Evolutionary conservation across 768 basidiomycete species (phyloP), one percentile per base, ranked within the genome.

Genomic region (Boletus subparvulus): DNA sequence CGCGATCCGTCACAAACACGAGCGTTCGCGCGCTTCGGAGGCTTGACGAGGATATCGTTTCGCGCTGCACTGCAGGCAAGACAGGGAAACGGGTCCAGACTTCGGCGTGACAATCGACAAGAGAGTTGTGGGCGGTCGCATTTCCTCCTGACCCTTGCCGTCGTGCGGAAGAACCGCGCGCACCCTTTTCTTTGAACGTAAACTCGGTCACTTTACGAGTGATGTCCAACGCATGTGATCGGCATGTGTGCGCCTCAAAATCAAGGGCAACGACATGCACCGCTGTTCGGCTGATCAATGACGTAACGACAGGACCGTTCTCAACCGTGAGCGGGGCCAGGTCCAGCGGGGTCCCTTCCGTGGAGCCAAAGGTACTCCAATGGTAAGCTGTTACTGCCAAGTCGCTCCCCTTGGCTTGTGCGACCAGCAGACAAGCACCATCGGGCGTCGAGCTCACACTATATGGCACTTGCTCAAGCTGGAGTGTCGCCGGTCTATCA

Each of bases 71-170:
- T 0, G 83, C 82, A 3, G 83, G 73, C 2, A 81, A 59, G 4
- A 85, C 83, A 0, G 84, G 84, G 62, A 83, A 85, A 11, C 84
- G 78, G 6, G 76, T 82, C 84, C 84, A 85, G 21, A 83, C 79
- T 14, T 83, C 82, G 0, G 75, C 66, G 50, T 82, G 77, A 52
- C 82, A 84, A 58, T 83, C 80, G 17, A 85, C 68, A 13, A 86
- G 69, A 43, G 70, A 77, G 51, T 84, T 86, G 56, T 84, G 77
- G 7, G 66, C 60, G 2, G 75, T 75, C 6, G 50, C 26, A n/a
- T 47, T 52, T 17, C 13, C 48, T 0, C 52, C 54, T 9, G 33
- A 26, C 1, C 46, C 56, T 0, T 44, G 13, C n/a, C 51, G 52
- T 9, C 66, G 59, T 28, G 37, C 58, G 28, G 64, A 52, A 11